phyloP scores from a whole-genome alignment of 108 stramenopile genomes.

The Discostella stelligeroides region DNA sequence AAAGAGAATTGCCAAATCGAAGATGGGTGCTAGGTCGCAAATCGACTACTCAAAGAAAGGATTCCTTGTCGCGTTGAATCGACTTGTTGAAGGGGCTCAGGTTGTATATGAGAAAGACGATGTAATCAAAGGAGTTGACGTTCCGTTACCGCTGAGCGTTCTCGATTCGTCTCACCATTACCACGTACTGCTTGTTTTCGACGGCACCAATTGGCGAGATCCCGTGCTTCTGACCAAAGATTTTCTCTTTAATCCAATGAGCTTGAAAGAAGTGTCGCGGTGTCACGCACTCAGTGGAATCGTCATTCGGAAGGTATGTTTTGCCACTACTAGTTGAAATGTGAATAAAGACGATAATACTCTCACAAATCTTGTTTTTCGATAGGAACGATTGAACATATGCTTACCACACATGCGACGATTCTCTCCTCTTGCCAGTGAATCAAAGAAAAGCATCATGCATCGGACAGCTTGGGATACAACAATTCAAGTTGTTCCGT shows the following conservation, averaged over 20 bases:
- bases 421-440: constrained; percentile 6
- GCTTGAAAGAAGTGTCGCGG: constrained; percentile 27
- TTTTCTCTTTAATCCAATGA: constrained; percentile 48
- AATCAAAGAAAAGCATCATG: constrained; percentile 6
- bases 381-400: constrained; percentile 33
- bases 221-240: constrained; percentile 43
- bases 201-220: constrained; percentile 29
- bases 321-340: background rate
- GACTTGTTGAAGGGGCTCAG: constrained; percentile 31
- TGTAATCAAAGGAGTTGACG: constrained; percentile 17
- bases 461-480: constrained; percentile 49
- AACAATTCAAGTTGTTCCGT: constrained; percentile 37
- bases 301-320: constrained; percentile 24
- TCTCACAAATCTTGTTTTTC: background rate
- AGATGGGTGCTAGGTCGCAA: constrained; percentile 28
- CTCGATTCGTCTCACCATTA: constrained; percentile 37
- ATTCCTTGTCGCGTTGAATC: constrained; percentile 22
- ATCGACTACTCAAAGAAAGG: constrained; percentile 42
- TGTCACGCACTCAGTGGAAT: constrained; percentile 46
- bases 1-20: too few relatives aligned
- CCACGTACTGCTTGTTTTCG: constrained; percentile 30
- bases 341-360: too few relatives aligned
- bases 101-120: constrained; percentile 39
- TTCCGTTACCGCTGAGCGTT: constrained; percentile 27
- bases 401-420: constrained; percentile 11